A percentile compares a stretch with the other conserved stretches of the same genome.
These are phyloP conservation scores for Limnanthes douglasii DNA, from an alignment of 345 rosid species.

Conservation along the genomic window DNA sequence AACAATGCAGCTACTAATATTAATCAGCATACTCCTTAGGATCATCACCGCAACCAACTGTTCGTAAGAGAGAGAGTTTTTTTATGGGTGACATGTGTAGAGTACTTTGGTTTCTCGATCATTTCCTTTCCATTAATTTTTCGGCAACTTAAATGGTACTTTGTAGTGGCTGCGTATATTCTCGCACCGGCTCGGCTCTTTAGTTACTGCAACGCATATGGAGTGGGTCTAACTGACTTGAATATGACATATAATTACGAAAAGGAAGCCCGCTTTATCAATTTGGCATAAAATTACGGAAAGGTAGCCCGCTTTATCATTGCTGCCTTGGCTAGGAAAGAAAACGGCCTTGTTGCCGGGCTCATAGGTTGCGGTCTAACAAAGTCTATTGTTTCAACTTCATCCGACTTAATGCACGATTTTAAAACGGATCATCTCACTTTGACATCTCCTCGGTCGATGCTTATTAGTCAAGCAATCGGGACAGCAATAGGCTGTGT, in stretches of 20 bases:
- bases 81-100: constrained; percentile 5
- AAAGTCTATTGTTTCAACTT: constrained; percentile 16
- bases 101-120: constrained; percentile 7
- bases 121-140: constrained; percentile 9
- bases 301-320: constrained; percentile 12
- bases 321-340: constrained; percentile 14
- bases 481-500: constrained; percentile 22
- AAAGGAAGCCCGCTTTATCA: constrained; percentile 9
- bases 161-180: constrained; percentile 7
- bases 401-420: constrained; percentile 15
- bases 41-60: constrained; percentile 16
- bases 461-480: constrained; percentile 16
- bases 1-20: constrained; percentile 12
- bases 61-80: constrained; percentile 16
- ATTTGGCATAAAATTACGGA: too few species aligned
- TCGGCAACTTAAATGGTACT: constrained; percentile 15
- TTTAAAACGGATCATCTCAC: constrained; percentile 18
- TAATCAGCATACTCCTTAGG: constrained; percentile 9
- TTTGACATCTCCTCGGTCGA: constrained; percentile 16
- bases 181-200: constrained; percentile 5
- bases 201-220: constrained; percentile 17
- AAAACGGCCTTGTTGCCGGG: constrained; percentile 13
- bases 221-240: constrained; percentile 18
- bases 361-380: constrained; percentile 17
- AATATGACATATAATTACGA: constrained; percentile 9